Evolutionary conservation across 2,329 filamentous ascomycete species (phyloP).

Genomic region (Fusarium sp.): DNA sequence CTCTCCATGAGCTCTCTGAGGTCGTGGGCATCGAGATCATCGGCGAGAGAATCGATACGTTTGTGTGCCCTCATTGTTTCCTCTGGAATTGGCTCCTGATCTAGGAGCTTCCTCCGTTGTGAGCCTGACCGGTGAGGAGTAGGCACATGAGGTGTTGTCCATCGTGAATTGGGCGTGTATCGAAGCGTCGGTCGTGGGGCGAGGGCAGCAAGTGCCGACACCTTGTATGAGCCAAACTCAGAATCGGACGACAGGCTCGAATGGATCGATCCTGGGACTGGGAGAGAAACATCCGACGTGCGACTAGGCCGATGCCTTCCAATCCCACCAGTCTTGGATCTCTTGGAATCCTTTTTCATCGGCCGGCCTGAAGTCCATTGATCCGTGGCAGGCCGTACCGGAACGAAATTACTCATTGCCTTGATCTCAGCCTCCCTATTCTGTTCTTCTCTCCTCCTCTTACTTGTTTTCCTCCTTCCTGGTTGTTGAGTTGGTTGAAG

Average conservation of each 20-base stretch:
- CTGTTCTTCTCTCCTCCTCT: conserved; percentile 79
- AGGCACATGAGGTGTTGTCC: conserved; percentile 59
- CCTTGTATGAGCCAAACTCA: conserved; percentile 79
- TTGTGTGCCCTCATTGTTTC: conserved; percentile 71
- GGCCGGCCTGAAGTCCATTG: conserved; percentile 70
- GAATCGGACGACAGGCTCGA: conserved; percentile 81
- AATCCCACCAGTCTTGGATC: conserved; percentile 66
- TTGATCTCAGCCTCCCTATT: conserved; percentile 89
- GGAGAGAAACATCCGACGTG: conserved; percentile 80
- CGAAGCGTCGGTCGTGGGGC: conserved; percentile 87
- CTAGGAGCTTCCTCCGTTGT: conserved; percentile 63
- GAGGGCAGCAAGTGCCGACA: conserved; percentile 84
- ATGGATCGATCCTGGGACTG: conserved; percentile 78
- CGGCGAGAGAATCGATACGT: conserved; percentile 78
- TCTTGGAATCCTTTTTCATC: conserved; percentile 73
- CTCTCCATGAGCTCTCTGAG: conserved; percentile 91
- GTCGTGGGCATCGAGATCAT: conserved; percentile 86
- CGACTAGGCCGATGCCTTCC: conserved; percentile 69
- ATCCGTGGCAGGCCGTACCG: conserved; percentile 72
- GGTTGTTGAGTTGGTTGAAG: conserved; percentile 72
- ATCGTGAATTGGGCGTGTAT: conserved; percentile 74
- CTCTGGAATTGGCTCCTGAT: conserved; percentile 68
- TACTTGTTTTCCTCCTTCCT: conserved; percentile 77
- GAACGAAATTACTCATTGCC: conserved; percentile 79
- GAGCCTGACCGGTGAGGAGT: conserved; percentile 62